Evolutionary conservation across 176 grass and related monocot genomes (phyloP).

Genomic region (Pontederia crassipes): DNA sequence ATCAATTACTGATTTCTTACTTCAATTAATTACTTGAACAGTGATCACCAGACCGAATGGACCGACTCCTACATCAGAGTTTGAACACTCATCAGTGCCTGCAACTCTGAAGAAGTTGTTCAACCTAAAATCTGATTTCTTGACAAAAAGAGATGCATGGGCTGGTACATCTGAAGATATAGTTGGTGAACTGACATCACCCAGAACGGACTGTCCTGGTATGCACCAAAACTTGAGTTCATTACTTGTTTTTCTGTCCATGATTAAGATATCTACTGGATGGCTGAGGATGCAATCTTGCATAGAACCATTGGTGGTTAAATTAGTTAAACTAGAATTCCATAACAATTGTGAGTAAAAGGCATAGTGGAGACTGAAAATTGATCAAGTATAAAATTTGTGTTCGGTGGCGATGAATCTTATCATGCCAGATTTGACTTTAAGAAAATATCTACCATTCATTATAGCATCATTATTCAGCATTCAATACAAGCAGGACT

Average conservation of each 20-base stretch:
- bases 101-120: slow-evolving; percentile 12
- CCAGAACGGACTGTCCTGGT: slow-evolving; percentile 12
- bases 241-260: background rate
- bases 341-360: too few species aligned
- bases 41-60: background rate
- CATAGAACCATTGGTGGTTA: background rate
- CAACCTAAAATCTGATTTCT: slow-evolving; percentile 15
- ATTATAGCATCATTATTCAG: too few species aligned
- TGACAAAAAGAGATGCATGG: slow-evolving; percentile 16
- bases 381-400: too few species aligned
- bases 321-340: background rate
- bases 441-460: too few species aligned
- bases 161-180: slow-evolving; percentile 1
- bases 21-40: background rate
- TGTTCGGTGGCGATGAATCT: too few species aligned
- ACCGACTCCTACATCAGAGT: slow-evolving; percentile 6
- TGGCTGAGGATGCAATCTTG: background rate
- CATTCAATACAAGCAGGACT: too few species aligned
- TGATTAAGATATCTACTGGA: background rate
- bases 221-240: background rate
- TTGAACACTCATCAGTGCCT: slow-evolving; percentile 13
- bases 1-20: background rate
- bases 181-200: background rate
- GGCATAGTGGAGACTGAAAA: too few species aligned
- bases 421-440: too few species aligned